These are phyloP conservation scores for Lunasporangiospora selenospora DNA, from an alignment of 192 early-diverging fungal genomes.

Conservation along the genomic window DNA sequence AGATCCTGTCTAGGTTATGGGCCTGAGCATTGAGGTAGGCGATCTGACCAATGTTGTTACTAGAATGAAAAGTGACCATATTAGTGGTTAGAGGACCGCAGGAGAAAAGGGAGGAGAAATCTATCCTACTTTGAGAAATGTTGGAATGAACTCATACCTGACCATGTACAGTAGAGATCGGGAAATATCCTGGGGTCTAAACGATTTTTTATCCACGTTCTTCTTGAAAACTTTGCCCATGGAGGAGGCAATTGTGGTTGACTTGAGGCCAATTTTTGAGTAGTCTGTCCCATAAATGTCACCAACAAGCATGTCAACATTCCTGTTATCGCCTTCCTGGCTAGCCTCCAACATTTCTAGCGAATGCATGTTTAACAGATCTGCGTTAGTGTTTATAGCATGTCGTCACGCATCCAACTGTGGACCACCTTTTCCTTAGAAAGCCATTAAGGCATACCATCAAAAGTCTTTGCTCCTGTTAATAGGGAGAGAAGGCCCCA, in stretches of 20 bases:
- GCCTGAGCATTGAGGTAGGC: conserved; percentile 96
- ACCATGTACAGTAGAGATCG: conserved; percentile 94
- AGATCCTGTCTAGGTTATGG: conserved; percentile 88
- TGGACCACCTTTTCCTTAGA: too few relatives aligned
- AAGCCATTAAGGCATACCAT: too few relatives aligned
- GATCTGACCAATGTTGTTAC: conserved; percentile 99
- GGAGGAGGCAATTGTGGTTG: conserved; percentile 91
- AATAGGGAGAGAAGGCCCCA: conserved; percentile 93
- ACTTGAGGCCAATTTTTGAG: conserved; percentile 91
- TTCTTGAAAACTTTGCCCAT: conserved; percentile 98
- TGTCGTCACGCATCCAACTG: too few relatives aligned
- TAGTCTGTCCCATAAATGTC: conserved; percentile 96
- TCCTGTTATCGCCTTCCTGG: conserved; percentile 90
- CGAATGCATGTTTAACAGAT: too few relatives aligned
- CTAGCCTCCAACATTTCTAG: conserved; percentile 83
- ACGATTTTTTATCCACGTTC: conserved; percentile 62
- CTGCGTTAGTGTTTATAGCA: too few relatives aligned
- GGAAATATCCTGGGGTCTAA: conserved; percentile 84
- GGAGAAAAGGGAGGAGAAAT: neutral
- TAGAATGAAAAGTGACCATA: conserved; percentile 21
- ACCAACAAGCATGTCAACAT: conserved; percentile 89
- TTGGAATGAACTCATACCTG: conserved; percentile 55
- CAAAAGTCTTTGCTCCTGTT: conserved; percentile 88
- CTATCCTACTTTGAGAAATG: neutral
- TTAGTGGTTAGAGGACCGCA: neutral